These are phyloP conservation scores for Carpinus fangiana DNA, from an alignment of 306 rosid species.

Conservation along the genomic window DNA sequence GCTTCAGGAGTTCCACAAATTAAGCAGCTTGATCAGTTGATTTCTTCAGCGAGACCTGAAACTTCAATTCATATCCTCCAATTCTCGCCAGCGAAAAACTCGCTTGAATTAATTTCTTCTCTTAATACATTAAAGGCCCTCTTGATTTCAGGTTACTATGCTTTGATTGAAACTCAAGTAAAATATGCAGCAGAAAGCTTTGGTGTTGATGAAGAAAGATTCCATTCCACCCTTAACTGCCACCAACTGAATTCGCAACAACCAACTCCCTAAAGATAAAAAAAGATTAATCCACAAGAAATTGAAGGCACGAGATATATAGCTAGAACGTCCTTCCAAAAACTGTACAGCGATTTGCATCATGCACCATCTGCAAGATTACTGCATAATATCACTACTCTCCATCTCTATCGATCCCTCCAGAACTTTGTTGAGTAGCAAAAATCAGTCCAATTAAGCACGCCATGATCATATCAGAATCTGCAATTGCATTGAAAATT, in stretches of 20 bases:
- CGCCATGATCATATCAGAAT: neutral
- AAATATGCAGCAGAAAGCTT: constrained; percentile 1
- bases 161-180: neutral
- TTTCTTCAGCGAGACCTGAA: neutral
- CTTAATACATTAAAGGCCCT: neutral
- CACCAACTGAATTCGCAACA: constrained; percentile 6
- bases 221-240: neutral
- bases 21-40: constrained; percentile 2
- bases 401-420: neutral
- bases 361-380: neutral
- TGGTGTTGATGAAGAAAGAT: neutral
- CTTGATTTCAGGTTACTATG: neutral
- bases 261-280: neutral
- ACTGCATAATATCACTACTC: neutral
- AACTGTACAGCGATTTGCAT: neutral
- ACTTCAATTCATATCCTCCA: neutral
- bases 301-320: neutral
- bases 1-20: neutral
- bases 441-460: neutral
- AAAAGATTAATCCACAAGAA: neutral
- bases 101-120: neutral
- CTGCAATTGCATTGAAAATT: neutral
- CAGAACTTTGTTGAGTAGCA: neutral
- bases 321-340: neutral
- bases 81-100: neutral